A percentile compares a stretch with the other conserved stretches of the same genome.
Conservation (phyloP, 1,139 yeast genomes). For the Yamadazyma mexicana region DNA sequence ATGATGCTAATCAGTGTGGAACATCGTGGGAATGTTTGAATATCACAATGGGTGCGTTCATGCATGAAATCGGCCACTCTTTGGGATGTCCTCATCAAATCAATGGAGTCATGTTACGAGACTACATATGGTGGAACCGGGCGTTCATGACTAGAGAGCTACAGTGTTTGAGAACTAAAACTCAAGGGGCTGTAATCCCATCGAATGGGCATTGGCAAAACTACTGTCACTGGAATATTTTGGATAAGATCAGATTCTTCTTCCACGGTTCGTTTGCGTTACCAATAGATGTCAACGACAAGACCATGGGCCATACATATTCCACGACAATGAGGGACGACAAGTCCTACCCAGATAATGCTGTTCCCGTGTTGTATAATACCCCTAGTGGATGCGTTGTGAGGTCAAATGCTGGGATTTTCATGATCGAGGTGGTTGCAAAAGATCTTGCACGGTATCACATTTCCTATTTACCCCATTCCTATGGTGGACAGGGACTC, state of each 20-base stretch:
- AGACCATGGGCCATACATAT: conserved; percentile 27
- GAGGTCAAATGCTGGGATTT: conserved; percentile 64
- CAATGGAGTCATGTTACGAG: conserved; percentile 86
- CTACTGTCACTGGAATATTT: conserved; percentile 78
- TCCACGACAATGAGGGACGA: conserved; percentile 26
- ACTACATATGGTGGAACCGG: conserved; percentile 77
- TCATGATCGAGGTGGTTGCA: conserved; percentile 62
- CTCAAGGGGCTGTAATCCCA: conserved; percentile 42
- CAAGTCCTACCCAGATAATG: conserved; percentile 18
- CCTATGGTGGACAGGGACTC: conserved; percentile 61
- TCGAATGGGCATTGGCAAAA: conserved; percentile 56
- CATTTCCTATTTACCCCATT: conserved; percentile 57
- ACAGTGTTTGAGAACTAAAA: conserved; percentile 49
- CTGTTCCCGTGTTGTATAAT: conserved; percentile 27
- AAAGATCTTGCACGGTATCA: conserved; percentile 67
- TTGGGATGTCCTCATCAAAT: conserved; percentile 93
- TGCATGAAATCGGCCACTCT: conserved; percentile 93
- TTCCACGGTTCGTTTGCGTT: conserved; percentile 78
- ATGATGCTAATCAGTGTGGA: conserved; percentile 82
- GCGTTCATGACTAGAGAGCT: conserved; percentile 72
- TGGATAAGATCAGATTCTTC: conserved; percentile 75
- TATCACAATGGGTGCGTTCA: conserved; percentile 86
- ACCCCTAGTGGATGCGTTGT: conserved; percentile 47
- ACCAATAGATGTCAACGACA: conserved; percentile 52
- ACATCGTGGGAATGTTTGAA: conserved; percentile 89